Percentiles rank a stretch among this genome's conserved stretches.
These are phyloP conservation scores for Termitomyces sp. DNA, from an alignment of 768 basidiomycete genomes.

Conservation along the genomic window DNA sequence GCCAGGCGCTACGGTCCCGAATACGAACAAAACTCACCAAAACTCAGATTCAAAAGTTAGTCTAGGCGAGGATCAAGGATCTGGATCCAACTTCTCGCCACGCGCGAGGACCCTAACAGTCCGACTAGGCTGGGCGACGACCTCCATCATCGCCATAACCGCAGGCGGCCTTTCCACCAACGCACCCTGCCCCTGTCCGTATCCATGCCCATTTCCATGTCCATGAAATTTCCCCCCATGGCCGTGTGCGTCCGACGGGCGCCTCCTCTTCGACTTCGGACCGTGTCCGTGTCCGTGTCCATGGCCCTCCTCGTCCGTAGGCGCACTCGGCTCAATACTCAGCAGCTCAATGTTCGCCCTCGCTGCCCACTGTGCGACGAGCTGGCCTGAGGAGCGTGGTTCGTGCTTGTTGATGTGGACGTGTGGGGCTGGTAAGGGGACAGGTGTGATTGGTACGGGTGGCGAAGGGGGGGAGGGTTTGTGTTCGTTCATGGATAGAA, in stretches of 20 bases:
- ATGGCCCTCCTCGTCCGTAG: slow-evolving; percentile 19
- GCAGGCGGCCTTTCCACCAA: slow-evolving; percentile 76
- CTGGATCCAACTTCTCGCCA: slow-evolving; percentile 74
- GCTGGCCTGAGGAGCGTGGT: slow-evolving; percentile 54
- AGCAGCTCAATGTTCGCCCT: slow-evolving; percentile 55
- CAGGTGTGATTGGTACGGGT: slow-evolving; percentile 38
- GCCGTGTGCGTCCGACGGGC: not conserved
- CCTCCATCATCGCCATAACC: slow-evolving; percentile 80
- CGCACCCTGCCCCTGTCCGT: slow-evolving; percentile 19
- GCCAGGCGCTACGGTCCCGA: not conserved
- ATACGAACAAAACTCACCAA: not conserved
- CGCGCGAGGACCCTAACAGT: slow-evolving; percentile 77
- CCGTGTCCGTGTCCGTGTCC: not conserved
- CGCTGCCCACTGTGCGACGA: slow-evolving; percentile 65
- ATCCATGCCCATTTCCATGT: slow-evolving; percentile 1
- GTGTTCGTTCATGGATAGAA: slow-evolving; percentile 18
- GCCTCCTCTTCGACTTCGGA: not conserved
- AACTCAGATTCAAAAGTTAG: not conserved
- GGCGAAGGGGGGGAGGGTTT: slow-evolving; percentile 19
- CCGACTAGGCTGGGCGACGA: slow-evolving; percentile 65
- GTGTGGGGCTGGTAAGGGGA: slow-evolving; percentile 61
- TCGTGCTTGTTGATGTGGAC: slow-evolving; percentile 54
- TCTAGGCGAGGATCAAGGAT: slow-evolving; percentile 13
- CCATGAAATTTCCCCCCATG: not conserved
- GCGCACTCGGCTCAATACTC: slow-evolving; percentile 43